Evolutionary conservation across 2,329 filamentous ascomycete species (phyloP), one percentile per base, ranked within the genome.

Genomic region (Claviceps pazoutovae): DNA sequence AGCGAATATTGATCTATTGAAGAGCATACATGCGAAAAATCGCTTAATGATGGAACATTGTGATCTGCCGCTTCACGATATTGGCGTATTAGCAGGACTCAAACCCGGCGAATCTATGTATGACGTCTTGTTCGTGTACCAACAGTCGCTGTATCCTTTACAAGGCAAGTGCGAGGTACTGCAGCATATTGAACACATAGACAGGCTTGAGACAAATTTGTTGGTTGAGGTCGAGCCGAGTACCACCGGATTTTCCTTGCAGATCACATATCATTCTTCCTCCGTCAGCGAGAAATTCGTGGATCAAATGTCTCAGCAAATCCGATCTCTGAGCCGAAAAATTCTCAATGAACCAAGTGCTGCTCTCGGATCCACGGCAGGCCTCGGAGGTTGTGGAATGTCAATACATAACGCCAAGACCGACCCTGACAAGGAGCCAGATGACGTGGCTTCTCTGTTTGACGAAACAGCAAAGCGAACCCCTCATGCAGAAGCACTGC

Each of bases 81-180:
- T 95, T 56, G 83, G 80, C 59, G 79, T 76, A 57, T 66, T 75
- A 1, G 77, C 75, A 3, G 76, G 74, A 0, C 54, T 84, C 1
- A 67, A 73, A 30, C 71, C 79, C 0, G 71, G 74, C 1, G 73
- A 79, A 41, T 67, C 68, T 1, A 66, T 95, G 0, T 95, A 91
- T 58, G 86, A 95, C 57, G 75, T 83, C 0, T 70, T 95, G 0
- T 83, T 95, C 59, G 82, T 90, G 0, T 96, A 90, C 73, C 90
- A 96, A 59, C 84, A 95, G 61, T 85, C 83, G 0, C 69, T 84
- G 1, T 56, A 58, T 2, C 62, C 60, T 66, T 70, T 61, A 68
- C 59, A 58, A 59, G 56, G 26, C 49, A 49, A 43, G 17, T 56
- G 34, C 1, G 58, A 65, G 3, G 38, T 62, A 2, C 69, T 91